Percentiles rank a stretch among this genome's conserved stretches.
These are phyloP conservation scores for Eutypa lata DNA, from an alignment of 2,329 filamentous ascomycete species.

Conservation along the genomic window DNA sequence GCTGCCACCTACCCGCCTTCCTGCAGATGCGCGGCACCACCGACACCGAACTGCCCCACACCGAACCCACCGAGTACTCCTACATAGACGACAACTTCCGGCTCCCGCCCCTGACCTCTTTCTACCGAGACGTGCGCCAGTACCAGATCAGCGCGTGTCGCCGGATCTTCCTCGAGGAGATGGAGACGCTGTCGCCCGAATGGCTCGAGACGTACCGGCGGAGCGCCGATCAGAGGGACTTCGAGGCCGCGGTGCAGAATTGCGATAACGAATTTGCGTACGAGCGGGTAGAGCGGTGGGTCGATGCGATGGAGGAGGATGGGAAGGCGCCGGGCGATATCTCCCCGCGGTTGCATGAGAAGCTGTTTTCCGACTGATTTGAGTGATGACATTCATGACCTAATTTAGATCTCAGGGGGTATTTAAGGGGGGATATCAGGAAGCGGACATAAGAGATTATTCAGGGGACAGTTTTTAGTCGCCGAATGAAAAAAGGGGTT, in stretches of 20 bases:
- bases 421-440: too few species aligned
- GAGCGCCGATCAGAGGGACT: conserved; percentile 18
- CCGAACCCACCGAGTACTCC: conserved; percentile 1
- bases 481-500: too few species aligned
- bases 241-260: conserved; percentile 27
- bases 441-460: too few species aligned
- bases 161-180: conserved; percentile 19
- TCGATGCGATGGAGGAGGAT: conserved; percentile 15
- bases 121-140: conserved; percentile 13
- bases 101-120: conserved; percentile 6
- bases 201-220: conserved; percentile 18
- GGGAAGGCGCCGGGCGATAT: not conserved
- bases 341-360: conserved; percentile 14
- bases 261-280: conserved; percentile 23
- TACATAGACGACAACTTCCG: not conserved
- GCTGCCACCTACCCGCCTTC: conserved; percentile 28
- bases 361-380: conserved; percentile 2
- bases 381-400: not conserved
- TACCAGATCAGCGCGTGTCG: conserved; percentile 24
- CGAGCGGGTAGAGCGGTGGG: conserved; percentile 20
- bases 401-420: not conserved
- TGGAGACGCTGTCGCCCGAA: conserved; percentile 14
- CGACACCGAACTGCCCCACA: conserved; percentile 7
- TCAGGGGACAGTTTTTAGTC: too few species aligned
- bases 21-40: conserved; percentile 13